Conservation (phyloP, 441 rosid genomes). For the Corymbia citriodora region DNA sequence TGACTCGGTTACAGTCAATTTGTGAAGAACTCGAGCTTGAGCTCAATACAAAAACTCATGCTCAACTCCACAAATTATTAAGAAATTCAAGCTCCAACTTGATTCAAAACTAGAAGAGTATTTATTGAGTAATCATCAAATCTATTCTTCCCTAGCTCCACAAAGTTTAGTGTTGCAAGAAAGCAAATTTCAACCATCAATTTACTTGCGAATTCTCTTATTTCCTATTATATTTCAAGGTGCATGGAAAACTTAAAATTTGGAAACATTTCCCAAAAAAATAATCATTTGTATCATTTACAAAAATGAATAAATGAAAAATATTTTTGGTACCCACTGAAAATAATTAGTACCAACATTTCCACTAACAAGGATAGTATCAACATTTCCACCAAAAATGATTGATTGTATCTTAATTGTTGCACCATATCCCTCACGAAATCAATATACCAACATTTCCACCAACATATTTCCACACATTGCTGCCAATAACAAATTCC, state of each 20-base stretch:
- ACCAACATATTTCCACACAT: not conserved
- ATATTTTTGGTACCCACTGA: too few relatives aligned
- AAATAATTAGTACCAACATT: not conserved
- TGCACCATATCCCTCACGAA: accelerated
- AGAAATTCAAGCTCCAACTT: not conserved
- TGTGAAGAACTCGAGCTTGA: not conserved
- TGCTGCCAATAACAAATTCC: accelerated
- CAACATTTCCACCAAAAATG: not conserved
- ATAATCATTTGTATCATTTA: too few relatives aligned
- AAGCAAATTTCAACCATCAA: not conserved
- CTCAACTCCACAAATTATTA: not conserved
- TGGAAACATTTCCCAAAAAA: not conserved
- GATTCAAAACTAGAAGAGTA: not conserved
- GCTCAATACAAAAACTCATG: not conserved
- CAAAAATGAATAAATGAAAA: not conserved
- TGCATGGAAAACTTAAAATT: not conserved
- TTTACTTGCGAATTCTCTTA: not conserved
- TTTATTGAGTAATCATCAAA: not conserved
- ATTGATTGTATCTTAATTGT: too few relatives aligned
- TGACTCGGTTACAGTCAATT: not conserved
- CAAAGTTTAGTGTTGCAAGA: not conserved
- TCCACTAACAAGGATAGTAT: not conserved
- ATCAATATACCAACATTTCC: not conserved
- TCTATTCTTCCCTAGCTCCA: accelerated
- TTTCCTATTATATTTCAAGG: not conserved